These are phyloP conservation scores for Salvia rosmarinus DNA, from an alignment of 257 asterid species.

Conservation along the genomic window DNA sequence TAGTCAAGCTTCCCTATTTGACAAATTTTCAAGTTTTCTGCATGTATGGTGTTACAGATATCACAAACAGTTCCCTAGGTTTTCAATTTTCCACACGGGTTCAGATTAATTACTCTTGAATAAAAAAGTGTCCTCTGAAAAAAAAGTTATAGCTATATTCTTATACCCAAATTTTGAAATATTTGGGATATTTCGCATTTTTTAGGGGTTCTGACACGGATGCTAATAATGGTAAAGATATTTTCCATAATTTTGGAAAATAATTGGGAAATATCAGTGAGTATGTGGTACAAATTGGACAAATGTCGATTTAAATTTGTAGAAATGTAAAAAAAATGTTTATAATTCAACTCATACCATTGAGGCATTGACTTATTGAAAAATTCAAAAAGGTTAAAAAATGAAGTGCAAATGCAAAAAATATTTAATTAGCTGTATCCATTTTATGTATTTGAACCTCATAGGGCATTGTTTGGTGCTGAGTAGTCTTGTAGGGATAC, in stretches of 20 bases:
- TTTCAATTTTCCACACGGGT: not conserved
- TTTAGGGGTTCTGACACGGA: not conserved
- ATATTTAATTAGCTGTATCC: not conserved
- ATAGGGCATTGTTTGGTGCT: not conserved
- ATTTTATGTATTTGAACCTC: not conserved
- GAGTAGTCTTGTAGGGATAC: not conserved
- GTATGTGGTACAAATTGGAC: not conserved
- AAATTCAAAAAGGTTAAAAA: not conserved
- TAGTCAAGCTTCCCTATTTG: slow-evolving; percentile 21
- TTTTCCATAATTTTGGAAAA: not conserved
- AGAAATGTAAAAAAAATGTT: not conserved
- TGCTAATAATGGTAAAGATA: not conserved
- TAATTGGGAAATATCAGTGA: not conserved
- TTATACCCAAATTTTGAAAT: not conserved
- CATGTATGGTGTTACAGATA: not conserved
- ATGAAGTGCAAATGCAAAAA: not conserved
- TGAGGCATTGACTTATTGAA: not conserved
- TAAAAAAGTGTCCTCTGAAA: slow-evolving; percentile 5
- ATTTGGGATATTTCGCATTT: not conserved
- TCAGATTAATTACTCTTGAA: not conserved
- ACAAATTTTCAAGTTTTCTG: slow-evolving; percentile 9
- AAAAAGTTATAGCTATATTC: slow-evolving; percentile 16
- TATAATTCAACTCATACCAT: not conserved
- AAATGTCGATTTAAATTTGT: not conserved
- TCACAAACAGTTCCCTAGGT: not conserved